phyloP scores from a whole-genome alignment of 2,329 filamentous ascomycete species.

The Colletotrichum noveboracense region DNA sequence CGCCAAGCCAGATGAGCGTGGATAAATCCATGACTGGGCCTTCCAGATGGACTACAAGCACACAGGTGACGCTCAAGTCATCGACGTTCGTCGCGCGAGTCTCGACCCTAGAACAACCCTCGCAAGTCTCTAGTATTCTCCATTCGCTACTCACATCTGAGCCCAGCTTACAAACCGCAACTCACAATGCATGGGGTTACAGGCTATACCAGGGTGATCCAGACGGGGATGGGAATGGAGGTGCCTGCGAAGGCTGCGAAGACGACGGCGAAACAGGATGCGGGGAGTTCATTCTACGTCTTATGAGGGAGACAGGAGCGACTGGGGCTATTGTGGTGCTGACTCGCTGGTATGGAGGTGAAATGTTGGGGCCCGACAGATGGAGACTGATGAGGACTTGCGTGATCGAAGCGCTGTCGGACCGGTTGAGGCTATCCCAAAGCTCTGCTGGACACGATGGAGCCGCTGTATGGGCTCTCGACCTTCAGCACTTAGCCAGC shows the following conservation, averaged over 20 bases:
- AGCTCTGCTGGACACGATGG: constrained; percentile 28
- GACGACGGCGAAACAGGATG: constrained; percentile 68
- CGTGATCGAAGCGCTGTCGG: constrained; percentile 59
- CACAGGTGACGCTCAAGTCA: constrained; percentile 53
- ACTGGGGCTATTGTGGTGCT: constrained; percentile 62
- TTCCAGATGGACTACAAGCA: constrained; percentile 55
- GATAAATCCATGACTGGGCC: not conserved
- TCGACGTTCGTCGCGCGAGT: constrained; percentile 65
- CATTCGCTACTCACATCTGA: constrained; percentile 53
- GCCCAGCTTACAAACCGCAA: constrained; percentile 56
- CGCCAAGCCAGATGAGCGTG: constrained; percentile 8
- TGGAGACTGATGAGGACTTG: constrained; percentile 68
- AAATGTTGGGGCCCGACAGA: constrained; percentile 65
- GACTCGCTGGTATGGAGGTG: constrained; percentile 67
- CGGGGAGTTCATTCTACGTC: constrained; percentile 59
- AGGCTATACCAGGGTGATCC: constrained; percentile 32
- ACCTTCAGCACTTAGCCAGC: constrained; percentile 56
- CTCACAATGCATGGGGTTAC: constrained; percentile 65
- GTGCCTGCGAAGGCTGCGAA: constrained; percentile 54
- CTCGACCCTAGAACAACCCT: constrained; percentile 40
- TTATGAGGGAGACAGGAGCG: constrained; percentile 56
- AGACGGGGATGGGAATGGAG: not conserved
- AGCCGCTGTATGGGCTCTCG: constrained; percentile 66
- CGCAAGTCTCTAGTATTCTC: constrained; percentile 48
- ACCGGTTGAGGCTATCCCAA: constrained; percentile 44